phyloP scores from a whole-genome alignment of 345 rosid genomes.

The Eucalyptus virginea region DNA sequence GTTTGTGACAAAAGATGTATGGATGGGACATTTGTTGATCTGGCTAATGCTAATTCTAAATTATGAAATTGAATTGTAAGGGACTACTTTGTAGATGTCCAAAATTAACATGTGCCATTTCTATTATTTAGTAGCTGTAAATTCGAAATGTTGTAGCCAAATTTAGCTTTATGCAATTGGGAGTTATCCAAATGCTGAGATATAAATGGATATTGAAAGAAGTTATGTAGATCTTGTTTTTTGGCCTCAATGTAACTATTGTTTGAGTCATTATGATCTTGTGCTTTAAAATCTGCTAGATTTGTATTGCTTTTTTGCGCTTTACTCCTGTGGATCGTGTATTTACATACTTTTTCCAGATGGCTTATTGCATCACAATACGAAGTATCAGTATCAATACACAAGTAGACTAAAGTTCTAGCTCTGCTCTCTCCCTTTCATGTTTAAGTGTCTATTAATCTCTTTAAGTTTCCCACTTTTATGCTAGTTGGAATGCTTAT shows the following conservation, averaged over 20 bases:
- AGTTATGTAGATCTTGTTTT: not conserved
- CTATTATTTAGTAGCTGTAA: accelerated
- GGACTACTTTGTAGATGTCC: not conserved
- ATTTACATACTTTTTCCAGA: too few species aligned
- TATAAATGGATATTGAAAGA: not conserved
- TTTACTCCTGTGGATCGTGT: not conserved
- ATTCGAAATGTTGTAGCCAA: not conserved
- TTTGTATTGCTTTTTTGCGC: not conserved
- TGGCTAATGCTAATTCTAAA: not conserved
- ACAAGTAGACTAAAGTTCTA: not conserved
- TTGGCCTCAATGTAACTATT: not conserved
- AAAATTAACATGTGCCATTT: not conserved
- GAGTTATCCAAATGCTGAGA: not conserved
- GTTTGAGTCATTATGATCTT: not conserved
- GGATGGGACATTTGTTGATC: not conserved
- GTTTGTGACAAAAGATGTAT: not conserved
- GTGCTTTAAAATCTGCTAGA: not conserved
- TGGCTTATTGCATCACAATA: not conserved
- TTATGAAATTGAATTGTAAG: not conserved
- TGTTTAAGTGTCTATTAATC: not conserved
- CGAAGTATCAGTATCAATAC: not conserved
- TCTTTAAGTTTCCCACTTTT: not conserved
- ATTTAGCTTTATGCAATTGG: not conserved
- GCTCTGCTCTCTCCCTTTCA: not conserved
- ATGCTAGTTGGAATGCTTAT: not conserved